Base-by-base conservation (phyloP, 257 asterid genomes). In the Coffea eugenioides region DNA sequence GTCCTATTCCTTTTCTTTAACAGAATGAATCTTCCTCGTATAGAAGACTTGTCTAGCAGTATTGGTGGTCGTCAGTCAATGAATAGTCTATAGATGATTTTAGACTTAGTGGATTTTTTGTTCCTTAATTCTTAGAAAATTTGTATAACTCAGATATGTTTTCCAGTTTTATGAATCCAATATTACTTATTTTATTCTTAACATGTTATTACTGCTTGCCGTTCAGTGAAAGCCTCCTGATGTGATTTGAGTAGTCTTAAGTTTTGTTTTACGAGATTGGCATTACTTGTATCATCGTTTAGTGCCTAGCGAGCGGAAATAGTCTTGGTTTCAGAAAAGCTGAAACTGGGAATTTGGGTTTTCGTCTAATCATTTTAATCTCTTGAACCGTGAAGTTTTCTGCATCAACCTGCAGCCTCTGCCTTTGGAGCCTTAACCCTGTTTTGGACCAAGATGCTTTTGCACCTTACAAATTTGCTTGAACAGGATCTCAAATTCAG, bases 41-140 rank as follows among this genome's bases (percentile, higher is more conserved):
- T 21, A 52, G 71, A 66, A 73, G 43, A 74, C 54, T 66, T 67
- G 39, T 57, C 62, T 31, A 69, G 57, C 48, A 57, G 43, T 64
- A 36, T 80, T n/a, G 64, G 46, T 23, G 71, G 46, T 72, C 73
- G 16, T 83, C 81, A 64, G n/a, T 78, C 77, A 71, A 65, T 65
- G 62, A 49, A 34, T 16, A 49, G 36, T 43, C 27, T 71, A 61
- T 64, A 73, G 59, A 76, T 46, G 54, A 66, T 80, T 73, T 71
- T 72, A 74, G 67, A 41, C 56, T 67, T 65, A n/a, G 31, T 3
- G 6, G 5, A 56, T 18, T 56, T 61, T 59, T 39, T 61, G 62
- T 57, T 48, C 69, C 62, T 73, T 77, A 10, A 3, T n/a, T 23
- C 16, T 69, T 69, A n/a, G 57, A 51, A 59, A 49, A 45, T 57